phyloP scores from a whole-genome alignment of 306 rosid genomes.

The Neltuma alba region DNA sequence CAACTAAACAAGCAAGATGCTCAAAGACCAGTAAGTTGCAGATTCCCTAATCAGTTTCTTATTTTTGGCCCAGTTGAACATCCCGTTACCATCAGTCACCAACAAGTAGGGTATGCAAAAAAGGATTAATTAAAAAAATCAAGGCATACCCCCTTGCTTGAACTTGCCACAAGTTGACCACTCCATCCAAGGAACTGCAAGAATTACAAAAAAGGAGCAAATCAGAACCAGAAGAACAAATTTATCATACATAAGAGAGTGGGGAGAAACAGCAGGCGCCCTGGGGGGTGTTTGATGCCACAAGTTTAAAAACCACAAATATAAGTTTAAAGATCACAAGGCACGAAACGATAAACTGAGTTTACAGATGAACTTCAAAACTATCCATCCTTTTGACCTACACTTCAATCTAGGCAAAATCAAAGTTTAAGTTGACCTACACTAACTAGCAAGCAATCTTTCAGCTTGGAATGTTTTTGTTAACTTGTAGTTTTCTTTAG shows the following conservation, averaged over 20 bases:
- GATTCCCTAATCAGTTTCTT: constrained; percentile 2
- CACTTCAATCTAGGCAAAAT: neutral
- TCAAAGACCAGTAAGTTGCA: neutral
- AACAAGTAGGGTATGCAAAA: neutral
- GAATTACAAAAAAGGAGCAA: constrained; percentile 36
- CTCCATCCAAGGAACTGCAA: constrained; percentile 86
- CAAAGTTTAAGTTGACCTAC: neutral
- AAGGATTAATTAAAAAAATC: neutral
- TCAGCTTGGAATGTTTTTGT: neutral
- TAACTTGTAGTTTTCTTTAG: neutral
- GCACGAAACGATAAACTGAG: neutral
- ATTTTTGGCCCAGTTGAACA: neutral
- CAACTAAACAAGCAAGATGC: constrained; percentile 16
- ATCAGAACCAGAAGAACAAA: constrained; percentile 30
- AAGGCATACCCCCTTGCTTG: constrained; percentile 59
- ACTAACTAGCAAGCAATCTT: neutral
- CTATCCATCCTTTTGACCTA: neutral
- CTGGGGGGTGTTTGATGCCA: neutral
- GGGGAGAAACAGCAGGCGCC: no score
- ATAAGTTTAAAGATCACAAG: neutral
- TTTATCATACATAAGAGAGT: neutral
- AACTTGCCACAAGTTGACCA: constrained; percentile 80
- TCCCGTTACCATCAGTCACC: neutral
- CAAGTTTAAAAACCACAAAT: neutral
- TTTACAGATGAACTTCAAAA: neutral